Conservation (phyloP, 2,329 filamentous ascomycete species). For the Acephala macrosclerotiorum region DNA sequence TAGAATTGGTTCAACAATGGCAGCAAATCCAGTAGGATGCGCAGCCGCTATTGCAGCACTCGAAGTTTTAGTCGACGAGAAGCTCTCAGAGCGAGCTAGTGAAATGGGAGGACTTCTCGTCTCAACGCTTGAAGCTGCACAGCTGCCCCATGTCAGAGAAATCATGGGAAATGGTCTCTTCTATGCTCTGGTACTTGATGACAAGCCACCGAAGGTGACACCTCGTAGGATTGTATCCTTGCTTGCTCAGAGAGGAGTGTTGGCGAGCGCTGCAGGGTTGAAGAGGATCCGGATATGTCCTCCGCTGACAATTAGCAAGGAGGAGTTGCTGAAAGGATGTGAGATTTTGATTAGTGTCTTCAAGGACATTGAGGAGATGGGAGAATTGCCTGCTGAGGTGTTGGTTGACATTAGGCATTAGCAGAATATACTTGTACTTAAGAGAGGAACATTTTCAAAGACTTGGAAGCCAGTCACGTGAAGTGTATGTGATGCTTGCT, state of each 20-base stretch:
- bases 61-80: constrained; percentile 20
- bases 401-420: constrained; percentile 6
- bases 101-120: constrained; percentile 12
- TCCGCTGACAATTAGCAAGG: constrained; percentile 21
- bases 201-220: constrained; percentile 13
- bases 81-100: constrained; percentile 8
- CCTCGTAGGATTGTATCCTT: constrained; percentile 14
- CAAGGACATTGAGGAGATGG: constrained; percentile 9
- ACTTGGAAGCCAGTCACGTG: no score
- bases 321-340: constrained; percentile 18
- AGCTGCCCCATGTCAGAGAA: constrained; percentile 9
- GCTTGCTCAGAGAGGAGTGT: constrained; percentile 17
- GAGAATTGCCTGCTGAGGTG: constrained; percentile 10
- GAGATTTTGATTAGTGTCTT: constrained; percentile 12
- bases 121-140: constrained; percentile 12
- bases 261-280: constrained; percentile 15
- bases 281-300: constrained; percentile 20
- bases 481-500: no score
- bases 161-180: constrained; percentile 8
- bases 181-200: constrained; percentile 6
- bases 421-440: no score
- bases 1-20: constrained; percentile 25
- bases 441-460: no score
- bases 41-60: constrained; percentile 17
- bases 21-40: constrained; percentile 18